These are phyloP conservation scores for Escovopsis sp. DNA, from an alignment of 2,329 filamentous ascomycete genomes.

Conservation along the genomic window DNA sequence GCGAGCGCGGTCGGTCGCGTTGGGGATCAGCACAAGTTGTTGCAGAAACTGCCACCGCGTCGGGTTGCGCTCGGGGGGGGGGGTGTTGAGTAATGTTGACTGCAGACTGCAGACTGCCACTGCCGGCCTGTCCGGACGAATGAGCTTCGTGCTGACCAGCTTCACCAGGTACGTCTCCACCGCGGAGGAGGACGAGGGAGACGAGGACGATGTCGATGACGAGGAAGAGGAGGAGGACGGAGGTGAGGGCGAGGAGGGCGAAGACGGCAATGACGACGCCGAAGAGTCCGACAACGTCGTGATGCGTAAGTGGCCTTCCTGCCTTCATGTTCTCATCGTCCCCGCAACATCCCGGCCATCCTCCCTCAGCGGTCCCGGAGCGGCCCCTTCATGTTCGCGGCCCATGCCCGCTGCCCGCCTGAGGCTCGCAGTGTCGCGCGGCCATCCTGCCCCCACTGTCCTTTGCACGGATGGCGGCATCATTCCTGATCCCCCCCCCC, in stretches of 20 bases:
- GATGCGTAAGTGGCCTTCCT: conserved; percentile 23
- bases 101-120: too few relatives aligned
- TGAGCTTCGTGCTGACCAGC: neutral
- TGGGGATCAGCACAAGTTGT: too few relatives aligned
- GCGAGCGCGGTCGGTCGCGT: too few relatives aligned
- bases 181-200: conserved; percentile 25
- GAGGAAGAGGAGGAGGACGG: conserved; percentile 24
- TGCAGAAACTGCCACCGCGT: too few relatives aligned
- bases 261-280: conserved; percentile 11
- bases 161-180: conserved; percentile 21
- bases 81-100: too few relatives aligned
- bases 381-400: neutral
- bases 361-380: too few relatives aligned
- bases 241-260: conserved; percentile 19
- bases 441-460: too few relatives aligned
- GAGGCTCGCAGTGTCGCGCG: neutral
- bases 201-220: conserved; percentile 24
- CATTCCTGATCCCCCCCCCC: too few relatives aligned
- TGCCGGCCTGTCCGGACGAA: neutral
- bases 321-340: too few relatives aligned
- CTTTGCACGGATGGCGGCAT: too few relatives aligned
- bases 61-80: too few relatives aligned
- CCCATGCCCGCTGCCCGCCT: neutral
- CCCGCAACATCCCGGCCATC: too few relatives aligned
- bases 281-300: conserved; percentile 18